phyloP scores from a whole-genome alignment of 148 eudicot species.

The Rheum nobile region DNA sequence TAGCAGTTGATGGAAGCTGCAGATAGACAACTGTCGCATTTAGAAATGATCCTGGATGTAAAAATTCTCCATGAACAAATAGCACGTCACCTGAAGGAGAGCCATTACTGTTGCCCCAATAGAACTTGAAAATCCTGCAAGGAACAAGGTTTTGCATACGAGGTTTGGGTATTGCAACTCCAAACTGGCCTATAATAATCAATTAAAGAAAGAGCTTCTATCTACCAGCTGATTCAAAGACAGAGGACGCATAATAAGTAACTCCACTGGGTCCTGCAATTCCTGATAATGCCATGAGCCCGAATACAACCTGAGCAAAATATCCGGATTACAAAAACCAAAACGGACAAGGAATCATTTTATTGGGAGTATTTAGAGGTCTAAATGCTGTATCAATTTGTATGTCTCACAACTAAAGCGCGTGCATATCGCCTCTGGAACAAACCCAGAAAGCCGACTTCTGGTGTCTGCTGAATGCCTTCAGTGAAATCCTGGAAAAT shows the following conservation, averaged over 20 bases:
- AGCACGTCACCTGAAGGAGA: conserved; percentile 38
- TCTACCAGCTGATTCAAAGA: conserved; percentile 52
- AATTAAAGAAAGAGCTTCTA: not conserved
- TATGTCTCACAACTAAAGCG: conserved; percentile 24
- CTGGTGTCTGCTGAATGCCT: conserved; percentile 20
- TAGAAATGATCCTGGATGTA: not conserved
- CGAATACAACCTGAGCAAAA: conserved; percentile 36
- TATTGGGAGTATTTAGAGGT: not conserved
- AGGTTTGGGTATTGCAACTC: not conserved
- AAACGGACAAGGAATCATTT: not conserved
- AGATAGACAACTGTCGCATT: not conserved
- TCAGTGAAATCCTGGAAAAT: conserved; percentile 29
- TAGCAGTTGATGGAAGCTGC: conserved; percentile 31
- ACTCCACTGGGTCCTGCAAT: conserved; percentile 49
- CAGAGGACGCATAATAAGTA: conserved; percentile 38
- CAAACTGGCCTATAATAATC: not conserved
- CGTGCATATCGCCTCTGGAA: conserved; percentile 42
- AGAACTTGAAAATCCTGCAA: conserved; percentile 39
- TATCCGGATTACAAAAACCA: not conserved
- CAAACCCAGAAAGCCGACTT: conserved; percentile 24
- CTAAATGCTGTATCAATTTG: conserved; percentile 9
- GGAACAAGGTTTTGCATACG: not conserved
- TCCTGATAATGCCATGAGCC: conserved; percentile 36
- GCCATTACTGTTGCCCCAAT: conserved; percentile 49
- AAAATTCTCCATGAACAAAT: not conserved